Percentiles rank a stretch among this genome's conserved stretches.
Conservation (phyloP, 2,329 filamentous ascomycete species). For the Dothidotthia symphoricarpi region DNA sequence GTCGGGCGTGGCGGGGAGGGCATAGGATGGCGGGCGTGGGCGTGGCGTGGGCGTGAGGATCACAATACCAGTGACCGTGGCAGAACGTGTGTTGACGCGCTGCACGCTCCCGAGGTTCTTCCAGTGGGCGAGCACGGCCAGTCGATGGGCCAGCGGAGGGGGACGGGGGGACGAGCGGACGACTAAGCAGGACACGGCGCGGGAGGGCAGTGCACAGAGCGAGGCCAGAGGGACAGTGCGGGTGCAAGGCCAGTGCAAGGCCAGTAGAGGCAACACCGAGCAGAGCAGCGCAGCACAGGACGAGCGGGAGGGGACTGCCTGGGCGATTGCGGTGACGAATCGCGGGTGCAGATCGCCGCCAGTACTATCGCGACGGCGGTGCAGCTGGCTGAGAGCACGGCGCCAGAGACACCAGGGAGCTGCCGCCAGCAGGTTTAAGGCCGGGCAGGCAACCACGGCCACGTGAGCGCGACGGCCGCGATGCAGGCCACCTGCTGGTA, state of each 20-base stretch:
- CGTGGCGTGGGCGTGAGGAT: conserved; percentile 4
- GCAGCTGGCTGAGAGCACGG: no score
- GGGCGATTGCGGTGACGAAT: no score
- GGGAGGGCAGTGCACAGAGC: conserved; percentile 5
- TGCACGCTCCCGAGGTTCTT: conserved; percentile 22
- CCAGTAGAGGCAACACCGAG: neutral
- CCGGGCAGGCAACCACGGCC: conserved; percentile 3
- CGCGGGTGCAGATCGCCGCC: no score
- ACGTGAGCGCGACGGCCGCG: conserved; percentile 18
- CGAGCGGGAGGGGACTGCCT: no score
- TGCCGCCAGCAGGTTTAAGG: no score
- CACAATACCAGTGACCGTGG: conserved; percentile 1
- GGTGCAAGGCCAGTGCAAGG: no score
- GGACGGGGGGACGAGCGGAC: neutral
- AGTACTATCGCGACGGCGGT: no score
- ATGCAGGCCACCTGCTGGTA: conserved; percentile 14
- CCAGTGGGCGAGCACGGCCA: conserved; percentile 12
- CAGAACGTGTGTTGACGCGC: conserved; percentile 12
- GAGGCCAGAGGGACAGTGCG: no score
- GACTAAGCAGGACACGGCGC: conserved; percentile 1
- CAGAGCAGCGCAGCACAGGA: no score
- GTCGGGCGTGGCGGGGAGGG: conserved; percentile 21
- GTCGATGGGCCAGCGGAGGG: conserved; percentile 1
- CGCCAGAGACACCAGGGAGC: no score
- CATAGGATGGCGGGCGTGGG: conserved; percentile 21